Base-by-base conservation (phyloP, 495 filamentous ascomycete species). In the Lindgomyces ingoldianus region DNA sequence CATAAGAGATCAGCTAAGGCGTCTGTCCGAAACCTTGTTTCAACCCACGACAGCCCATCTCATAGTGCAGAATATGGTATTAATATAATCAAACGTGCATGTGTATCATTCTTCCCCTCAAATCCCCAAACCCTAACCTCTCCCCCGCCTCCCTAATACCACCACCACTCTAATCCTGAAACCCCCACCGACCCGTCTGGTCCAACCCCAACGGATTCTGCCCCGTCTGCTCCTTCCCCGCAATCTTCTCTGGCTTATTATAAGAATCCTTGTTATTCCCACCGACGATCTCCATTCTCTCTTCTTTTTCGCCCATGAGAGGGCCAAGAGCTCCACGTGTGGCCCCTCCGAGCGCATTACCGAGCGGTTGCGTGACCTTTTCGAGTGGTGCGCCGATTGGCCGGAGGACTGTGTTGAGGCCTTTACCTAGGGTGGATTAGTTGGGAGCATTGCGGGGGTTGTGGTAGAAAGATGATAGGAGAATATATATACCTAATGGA, bases 161-260 rank as follows among this genome's bases (percentile, higher is more conserved):
- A 48, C 54, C 36, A 24, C 41, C 33, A 48, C 64, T 49, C 57
- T 71, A 69, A 42, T 73, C 68, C 62, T 57, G 64, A 52, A 73
- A 73, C 26, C 71, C 71, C 65, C 65, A 73, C 59, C 63, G 9
- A 26, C 68, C 70, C 9, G 68, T 69, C 41, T 70, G 30, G 60
- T 72, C 69, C 70, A 74, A 57, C 22, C 72, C 72, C 47, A 74
- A 39, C 51, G 72, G 72, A 66, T 74, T 74, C 19, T 72, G 50
- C 11, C 65, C 72, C 33, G 70, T 70, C 67, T 72, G 72, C 57
- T 67, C 57, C 69, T 69, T 65, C 11, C 66, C 66, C 16, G 57
- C 71, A 51, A 73, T 57, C 48, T 68, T 73, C 57, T 73, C 69
- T 50, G 71, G 69, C 47, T 62, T 70, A 11, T 62, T 58, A 53